Conservation (phyloP, 2,329 filamentous ascomycete species). For the Clonostachys byssicola region DNA sequence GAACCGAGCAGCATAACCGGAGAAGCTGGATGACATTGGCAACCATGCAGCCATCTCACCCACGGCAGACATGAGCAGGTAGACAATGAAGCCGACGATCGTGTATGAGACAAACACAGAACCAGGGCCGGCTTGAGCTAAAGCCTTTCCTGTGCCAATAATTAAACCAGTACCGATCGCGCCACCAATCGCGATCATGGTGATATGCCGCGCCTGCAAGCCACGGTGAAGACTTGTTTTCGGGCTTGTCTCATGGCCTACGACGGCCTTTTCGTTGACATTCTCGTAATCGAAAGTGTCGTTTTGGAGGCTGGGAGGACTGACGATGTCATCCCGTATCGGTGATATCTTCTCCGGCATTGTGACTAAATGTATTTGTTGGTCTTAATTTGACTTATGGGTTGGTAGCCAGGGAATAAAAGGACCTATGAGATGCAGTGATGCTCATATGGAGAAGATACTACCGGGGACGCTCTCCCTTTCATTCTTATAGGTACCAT, state of each 20-base stretch:
- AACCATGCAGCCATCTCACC: conserved; percentile 35
- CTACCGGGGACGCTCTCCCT: too few species aligned
- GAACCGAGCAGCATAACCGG: conserved; percentile 15
- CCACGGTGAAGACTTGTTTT: conserved; percentile 47
- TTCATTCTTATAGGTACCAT: too few species aligned
- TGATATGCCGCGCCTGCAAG: conserved; percentile 55
- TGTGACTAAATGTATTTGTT: too few species aligned
- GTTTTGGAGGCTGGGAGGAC: too few species aligned
- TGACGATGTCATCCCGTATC: too few species aligned
- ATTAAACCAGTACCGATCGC: conserved; percentile 20
- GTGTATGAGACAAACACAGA: conserved; percentile 31
- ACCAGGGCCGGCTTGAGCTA: conserved; percentile 32
- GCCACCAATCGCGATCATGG: conserved; percentile 66
- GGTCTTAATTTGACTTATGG: too few species aligned
- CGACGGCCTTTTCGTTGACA: conserved; percentile 27
- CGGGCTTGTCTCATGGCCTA: conserved; percentile 43
- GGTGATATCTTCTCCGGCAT: too few species aligned
- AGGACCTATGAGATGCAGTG: too few species aligned
- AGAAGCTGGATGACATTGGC: conserved; percentile 33
- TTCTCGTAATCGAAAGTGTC: too few species aligned
- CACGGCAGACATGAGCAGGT: conserved; percentile 33
- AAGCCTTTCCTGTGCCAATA: conserved; percentile 28
- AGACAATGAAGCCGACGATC: conserved; percentile 35
- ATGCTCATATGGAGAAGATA: too few species aligned
- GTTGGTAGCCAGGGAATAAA: too few species aligned